Evolutionary conservation across 2,329 filamentous ascomycete genomes (phyloP).

Genomic region (Bretziella fagacearum): DNA sequence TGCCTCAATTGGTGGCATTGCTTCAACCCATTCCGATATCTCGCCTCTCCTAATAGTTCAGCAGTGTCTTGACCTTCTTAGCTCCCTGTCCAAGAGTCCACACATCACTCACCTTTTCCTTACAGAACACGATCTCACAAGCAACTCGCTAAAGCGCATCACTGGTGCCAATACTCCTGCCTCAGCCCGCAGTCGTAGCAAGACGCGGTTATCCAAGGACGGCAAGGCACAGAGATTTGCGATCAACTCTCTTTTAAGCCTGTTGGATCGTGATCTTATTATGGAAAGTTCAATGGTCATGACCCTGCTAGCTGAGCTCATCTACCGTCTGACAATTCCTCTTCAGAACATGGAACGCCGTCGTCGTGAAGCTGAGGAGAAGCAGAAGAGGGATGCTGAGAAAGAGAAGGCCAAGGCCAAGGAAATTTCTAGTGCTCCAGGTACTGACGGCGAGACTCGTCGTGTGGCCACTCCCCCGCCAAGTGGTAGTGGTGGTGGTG

Average conservation of each 20-base stretch:
- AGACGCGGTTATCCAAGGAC: slow-evolving; percentile 53
- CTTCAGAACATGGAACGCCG: slow-evolving; percentile 68
- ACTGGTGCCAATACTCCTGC: slow-evolving; percentile 41
- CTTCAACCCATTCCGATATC: slow-evolving; percentile 54
- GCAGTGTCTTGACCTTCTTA: slow-evolving; percentile 76
- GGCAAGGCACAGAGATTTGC: slow-evolving; percentile 72
- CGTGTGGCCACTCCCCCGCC: too few species aligned
- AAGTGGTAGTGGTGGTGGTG: too few species aligned
- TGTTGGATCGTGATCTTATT: slow-evolving; percentile 85
- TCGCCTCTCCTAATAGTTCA: slow-evolving; percentile 92
- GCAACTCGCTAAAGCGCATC: slow-evolving; percentile 58
- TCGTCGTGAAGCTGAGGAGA: slow-evolving; percentile 54
- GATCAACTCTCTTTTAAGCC: slow-evolving; percentile 71
- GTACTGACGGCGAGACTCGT: slow-evolving; percentile 13
- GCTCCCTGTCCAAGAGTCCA: slow-evolving; percentile 70
- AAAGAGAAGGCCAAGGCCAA: slow-evolving; percentile 7
- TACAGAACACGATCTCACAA: slow-evolving; percentile 70
- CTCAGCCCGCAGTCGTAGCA: slow-evolving; percentile 12
- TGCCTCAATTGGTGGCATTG: slow-evolving; percentile 20
- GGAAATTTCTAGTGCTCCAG: slow-evolving; percentile 16
- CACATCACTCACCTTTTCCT: slow-evolving; percentile 86
- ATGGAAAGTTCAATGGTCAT: slow-evolving; percentile 96
- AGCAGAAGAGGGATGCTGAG: slow-evolving; percentile 23
- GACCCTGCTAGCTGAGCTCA: slow-evolving; percentile 74
- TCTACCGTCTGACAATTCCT: slow-evolving; percentile 78